A percentile compares a stretch with the other conserved stretches of the same genome.
Evolutionary conservation across 2,329 filamentous ascomycete genomes (phyloP).

Genomic region (Colletotrichum spinosum): DNA sequence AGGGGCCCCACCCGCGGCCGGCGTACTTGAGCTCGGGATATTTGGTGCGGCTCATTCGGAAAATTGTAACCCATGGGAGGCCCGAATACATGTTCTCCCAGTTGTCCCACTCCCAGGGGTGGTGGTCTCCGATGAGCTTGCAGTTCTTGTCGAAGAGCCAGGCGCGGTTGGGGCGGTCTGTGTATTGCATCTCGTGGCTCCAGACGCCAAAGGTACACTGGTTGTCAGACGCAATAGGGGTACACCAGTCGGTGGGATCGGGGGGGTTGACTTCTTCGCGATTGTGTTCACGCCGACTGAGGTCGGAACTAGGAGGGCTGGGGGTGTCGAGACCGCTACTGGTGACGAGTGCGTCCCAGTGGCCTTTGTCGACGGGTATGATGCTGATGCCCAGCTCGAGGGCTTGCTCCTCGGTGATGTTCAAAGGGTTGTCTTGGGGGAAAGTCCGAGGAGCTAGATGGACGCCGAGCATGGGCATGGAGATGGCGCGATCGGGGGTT

Average conservation of each 20-base stretch:
- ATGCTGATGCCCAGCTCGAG: constrained; percentile 23
- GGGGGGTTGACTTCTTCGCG: constrained; percentile 16
- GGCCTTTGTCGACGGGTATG: constrained; percentile 24
- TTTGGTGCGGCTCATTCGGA: neutral
- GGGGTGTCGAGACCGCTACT: constrained; percentile 14
- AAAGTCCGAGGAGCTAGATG: constrained; percentile 22
- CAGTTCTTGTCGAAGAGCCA: constrained; percentile 32
- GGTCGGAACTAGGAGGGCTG: neutral
- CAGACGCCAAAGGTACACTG: constrained; percentile 31
- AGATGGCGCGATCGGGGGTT: neutral
- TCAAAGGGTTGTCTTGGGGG: constrained; percentile 16
- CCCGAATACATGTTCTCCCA: constrained; percentile 24
- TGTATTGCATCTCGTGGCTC: constrained; percentile 19
- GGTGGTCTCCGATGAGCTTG: constrained; percentile 16
- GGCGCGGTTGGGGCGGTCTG: constrained; percentile 18
- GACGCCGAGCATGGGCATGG: constrained; percentile 15
- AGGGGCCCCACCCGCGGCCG: constrained; percentile 18
- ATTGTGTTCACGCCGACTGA: neutral
- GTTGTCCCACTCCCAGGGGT: constrained; percentile 9
- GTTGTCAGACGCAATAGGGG: constrained; percentile 8
- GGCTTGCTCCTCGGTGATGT: constrained; percentile 29
- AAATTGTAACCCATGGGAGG: constrained; percentile 29
- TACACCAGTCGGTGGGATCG: constrained; percentile 29
- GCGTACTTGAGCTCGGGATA: constrained; percentile 21
- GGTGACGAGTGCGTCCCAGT: constrained; percentile 19